Conservation (phyloP, 495 filamentous ascomycete species). For the Monascus purpureus region DNA sequence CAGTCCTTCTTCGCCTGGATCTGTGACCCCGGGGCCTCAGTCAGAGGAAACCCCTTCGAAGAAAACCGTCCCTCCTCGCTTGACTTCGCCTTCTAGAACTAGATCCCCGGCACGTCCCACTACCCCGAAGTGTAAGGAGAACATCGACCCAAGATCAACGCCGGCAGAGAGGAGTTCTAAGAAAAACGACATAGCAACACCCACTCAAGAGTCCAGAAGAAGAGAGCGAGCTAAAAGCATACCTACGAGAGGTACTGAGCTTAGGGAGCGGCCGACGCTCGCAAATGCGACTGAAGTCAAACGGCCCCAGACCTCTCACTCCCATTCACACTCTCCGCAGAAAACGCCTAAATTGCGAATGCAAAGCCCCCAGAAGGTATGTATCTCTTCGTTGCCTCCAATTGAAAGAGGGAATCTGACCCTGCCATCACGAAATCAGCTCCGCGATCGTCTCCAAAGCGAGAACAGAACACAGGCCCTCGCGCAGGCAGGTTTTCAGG, state of each 20-base stretch:
- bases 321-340: constrained; percentile 21
- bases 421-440: no score
- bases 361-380: constrained; percentile 73
- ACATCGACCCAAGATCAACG: constrained; percentile 24
- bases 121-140: constrained; percentile 45
- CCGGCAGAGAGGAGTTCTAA: constrained; percentile 21
- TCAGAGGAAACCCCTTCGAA: constrained; percentile 14
- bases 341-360: constrained; percentile 58
- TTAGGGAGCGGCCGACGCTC: constrained; percentile 38
- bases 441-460: constrained; percentile 73
- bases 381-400: no score
- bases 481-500: constrained; percentile 52
- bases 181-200: constrained; percentile 22
- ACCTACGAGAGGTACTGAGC: constrained; percentile 31
- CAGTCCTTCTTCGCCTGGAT: constrained; percentile 14
- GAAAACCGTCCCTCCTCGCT: constrained; percentile 19
- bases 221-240: constrained; percentile 40
- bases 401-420: no score
- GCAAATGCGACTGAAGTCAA: constrained; percentile 23
- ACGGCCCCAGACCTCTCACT: constrained; percentile 20
- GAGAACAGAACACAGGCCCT: constrained; percentile 61
- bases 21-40: constrained; percentile 17
- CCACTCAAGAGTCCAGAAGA: constrained; percentile 28
- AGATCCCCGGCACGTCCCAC: constrained; percentile 24
- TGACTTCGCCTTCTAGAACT: constrained; percentile 22